Evolutionary conservation across 2,329 filamentous ascomycete species (phyloP), one percentile per base, ranked within the genome.

Genomic region (Sporothrix dimorphospora): DNA sequence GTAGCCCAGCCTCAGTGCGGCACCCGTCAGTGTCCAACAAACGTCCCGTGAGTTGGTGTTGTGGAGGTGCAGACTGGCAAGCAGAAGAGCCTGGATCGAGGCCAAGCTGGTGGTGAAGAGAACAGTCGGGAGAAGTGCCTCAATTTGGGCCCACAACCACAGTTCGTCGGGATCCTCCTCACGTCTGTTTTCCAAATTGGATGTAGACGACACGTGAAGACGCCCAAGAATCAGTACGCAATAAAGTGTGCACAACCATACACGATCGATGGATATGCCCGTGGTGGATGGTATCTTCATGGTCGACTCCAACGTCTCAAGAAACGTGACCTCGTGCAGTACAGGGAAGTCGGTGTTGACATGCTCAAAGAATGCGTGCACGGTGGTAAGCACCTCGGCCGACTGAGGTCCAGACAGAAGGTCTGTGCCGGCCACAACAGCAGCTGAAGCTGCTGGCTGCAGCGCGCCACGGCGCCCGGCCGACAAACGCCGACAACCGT

Each of bases 261-360:
- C 78, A 0, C 79, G 79, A 72, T 83, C 81, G 1, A 40, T n/a
- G 12, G 40, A 59, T 38, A 19, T 6, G 40, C 78, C 78, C 12
- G 65, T 34, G 75, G 4, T 76, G 0, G 12, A 8, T 59, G 16
- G 8, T 19, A 8, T 47, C 12, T 65, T 45, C n/a, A 78, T 72
- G 78, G 79, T 82, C 3, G 65, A 75, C 68, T 81, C 80, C 74
- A 83, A 82, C 8, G 78, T 78, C 65, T 82, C 81, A 53, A 81
- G 80, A 70, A 84, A 84, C 1, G 81, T 80, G 0, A 80, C 77
- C 73, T 84, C 82, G 75, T 83, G 81, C 8, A 84, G 79, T 40
- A 84, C 78, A 4, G 81, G 81, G 78, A 81, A 79, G 75, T 83
- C 81, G 19, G 78, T 77, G 74, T 83, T 81, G 69, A 84, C 80